Conservation (phyloP, 345 rosid genomes). For the Arabidopsis arenosa region DNA sequence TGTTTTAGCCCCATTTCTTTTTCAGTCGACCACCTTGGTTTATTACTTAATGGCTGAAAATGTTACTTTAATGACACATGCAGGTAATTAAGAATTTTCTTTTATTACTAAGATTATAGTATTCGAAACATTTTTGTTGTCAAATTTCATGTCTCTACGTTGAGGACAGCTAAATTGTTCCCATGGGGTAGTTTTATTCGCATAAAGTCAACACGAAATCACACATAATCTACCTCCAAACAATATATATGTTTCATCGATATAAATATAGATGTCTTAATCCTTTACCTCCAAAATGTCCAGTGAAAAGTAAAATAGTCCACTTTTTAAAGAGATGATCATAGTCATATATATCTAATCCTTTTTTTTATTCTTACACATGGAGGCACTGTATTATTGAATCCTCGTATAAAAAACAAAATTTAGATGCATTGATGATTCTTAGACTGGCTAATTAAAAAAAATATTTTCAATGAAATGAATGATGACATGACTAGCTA, state of each 20-base stretch:
- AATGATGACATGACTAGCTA: not conserved
- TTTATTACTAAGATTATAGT: slow-evolving; percentile 1
- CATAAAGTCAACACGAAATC: slow-evolving; percentile 7
- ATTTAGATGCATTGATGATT: not conserved
- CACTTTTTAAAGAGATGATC: slow-evolving; percentile 17
- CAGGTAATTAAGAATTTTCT: slow-evolving; percentile 19
- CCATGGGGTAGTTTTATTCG: not conserved
- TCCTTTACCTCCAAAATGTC: slow-evolving; percentile 26
- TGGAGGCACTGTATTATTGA: slow-evolving; percentile 27
- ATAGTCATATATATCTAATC: slow-evolving; percentile 16
- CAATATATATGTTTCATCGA: not conserved
- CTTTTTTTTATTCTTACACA: not conserved
- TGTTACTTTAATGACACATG: slow-evolving; percentile 35
- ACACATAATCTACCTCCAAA: not conserved
- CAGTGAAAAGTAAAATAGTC: slow-evolving; percentile 26
- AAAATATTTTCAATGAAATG: too few species aligned
- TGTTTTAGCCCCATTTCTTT: slow-evolving; percentile 6
- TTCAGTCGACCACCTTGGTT: not conserved
- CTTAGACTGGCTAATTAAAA: not conserved
- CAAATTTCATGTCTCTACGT: slow-evolving; percentile 18
- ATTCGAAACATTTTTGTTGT: slow-evolving; percentile 2
- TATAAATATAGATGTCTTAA: slow-evolving; percentile 24
- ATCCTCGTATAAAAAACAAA: not conserved
- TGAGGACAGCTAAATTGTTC: slow-evolving; percentile 24
- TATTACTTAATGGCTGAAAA: slow-evolving; percentile 18